Evolutionary conservation across 169 alveolate species (phyloP).

Genomic region (Toxoplasma gondii): DNA sequence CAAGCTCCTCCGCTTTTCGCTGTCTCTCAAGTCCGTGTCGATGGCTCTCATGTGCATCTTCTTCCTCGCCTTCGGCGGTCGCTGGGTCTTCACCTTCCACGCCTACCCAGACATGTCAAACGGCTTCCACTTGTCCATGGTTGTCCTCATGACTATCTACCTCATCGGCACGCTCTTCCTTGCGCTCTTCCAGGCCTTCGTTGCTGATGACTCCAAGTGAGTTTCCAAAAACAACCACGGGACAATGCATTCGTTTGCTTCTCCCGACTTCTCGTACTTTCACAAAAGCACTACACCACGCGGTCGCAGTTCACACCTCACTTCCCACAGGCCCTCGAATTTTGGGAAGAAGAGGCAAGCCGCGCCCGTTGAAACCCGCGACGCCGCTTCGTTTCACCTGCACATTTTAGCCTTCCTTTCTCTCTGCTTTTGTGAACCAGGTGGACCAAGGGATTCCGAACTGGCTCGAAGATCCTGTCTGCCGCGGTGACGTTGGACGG

Average conservation of each 20-base stretch:
- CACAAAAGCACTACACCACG: neutral
- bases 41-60: slow-evolving; percentile 83
- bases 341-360: too few species aligned
- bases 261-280: too few species aligned
- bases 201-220: slow-evolving; percentile 84
- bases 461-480: slow-evolving; percentile 86
- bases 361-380: too few species aligned
- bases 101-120: slow-evolving; percentile 84
- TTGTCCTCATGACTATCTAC: slow-evolving; percentile 84
- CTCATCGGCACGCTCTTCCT: slow-evolving; percentile 82
- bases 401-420: too few species aligned
- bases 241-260: too few species aligned
- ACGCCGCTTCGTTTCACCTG: too few species aligned
- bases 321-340: too few species aligned
- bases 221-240: neutral
- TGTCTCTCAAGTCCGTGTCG: slow-evolving; percentile 80
- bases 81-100: slow-evolving; percentile 85
- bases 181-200: slow-evolving; percentile 87
- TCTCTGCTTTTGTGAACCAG: slow-evolving; percentile 29
- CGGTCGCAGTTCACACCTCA: neutral
- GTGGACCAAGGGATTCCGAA: slow-evolving; percentile 88
- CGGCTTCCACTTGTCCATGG: slow-evolving; percentile 84
- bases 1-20: slow-evolving; percentile 81
- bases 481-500: slow-evolving; percentile 87
- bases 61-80: slow-evolving; percentile 88